Base-by-base conservation (phyloP, 441 rosid genomes). In the Gossypium trilobum region DNA sequence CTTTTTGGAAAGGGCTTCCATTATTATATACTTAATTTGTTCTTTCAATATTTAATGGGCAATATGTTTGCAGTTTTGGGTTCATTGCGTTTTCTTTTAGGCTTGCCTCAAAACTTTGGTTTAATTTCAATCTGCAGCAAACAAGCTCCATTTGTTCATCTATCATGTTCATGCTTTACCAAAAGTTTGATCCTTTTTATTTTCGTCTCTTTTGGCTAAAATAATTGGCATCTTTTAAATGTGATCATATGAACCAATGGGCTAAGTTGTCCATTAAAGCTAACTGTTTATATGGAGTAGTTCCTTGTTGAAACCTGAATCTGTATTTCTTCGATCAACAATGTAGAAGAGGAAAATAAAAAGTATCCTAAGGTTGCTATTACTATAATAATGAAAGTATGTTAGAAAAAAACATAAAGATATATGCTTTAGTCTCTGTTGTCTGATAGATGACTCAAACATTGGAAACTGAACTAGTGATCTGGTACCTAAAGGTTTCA, bases 31-130 rank as follows among this genome's bases (percentile, higher is more conserved):
- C 42, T 42, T 3, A 27, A 29, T 58, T 42, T 61, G 44, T 9
- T 73, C 70, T 22, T 57, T 64, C 52, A 19, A 62, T 48, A 42
- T 56, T 65, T 50, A 60, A 51, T 17, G 22, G 69, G 75, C 65
- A 72, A 72, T 20, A 9, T 19, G 50, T 48, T 68, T 54, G 70
- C 78, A 77, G 62, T 73, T 80, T 75, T 51, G 73, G 73, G 73
- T 33, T 33, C 39, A 6, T 33, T 31, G 36, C 36, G 0, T 31
- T 31, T 31, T 31, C 36, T 31, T 31, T 31, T 31, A 31, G 36
- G 36, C 36, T 31, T 31, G 36, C 36, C 7, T 31, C 36, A 31
- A 31, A 31, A 31, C 36, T 31, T 31, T 31, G 36, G 36, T 31
- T 31, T 31, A 31, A 31, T 31, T 33, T 61, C 67, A 33, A 61